Percentiles rank a stretch among this genome's conserved stretches.
phyloP scores from a whole-genome alignment of 139 green algal species.

The Pseudopediastrum boryanum region DNA sequence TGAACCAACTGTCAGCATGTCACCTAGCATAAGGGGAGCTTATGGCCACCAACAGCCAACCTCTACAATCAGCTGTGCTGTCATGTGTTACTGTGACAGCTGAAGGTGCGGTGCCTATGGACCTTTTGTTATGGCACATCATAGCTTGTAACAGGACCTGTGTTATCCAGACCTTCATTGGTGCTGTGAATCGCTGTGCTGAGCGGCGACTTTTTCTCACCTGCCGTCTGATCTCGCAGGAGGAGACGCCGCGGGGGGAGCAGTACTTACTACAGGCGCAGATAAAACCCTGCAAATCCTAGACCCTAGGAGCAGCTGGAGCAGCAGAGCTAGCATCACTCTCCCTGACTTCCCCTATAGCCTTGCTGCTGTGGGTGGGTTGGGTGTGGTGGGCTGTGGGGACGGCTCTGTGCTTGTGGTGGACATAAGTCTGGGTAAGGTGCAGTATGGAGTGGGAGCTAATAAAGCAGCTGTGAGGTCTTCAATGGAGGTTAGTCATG shows the following conservation, averaged over 20 bases:
- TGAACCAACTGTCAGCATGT: too few species aligned
- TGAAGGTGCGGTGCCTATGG: too few species aligned
- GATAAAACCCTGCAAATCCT: slow-evolving; percentile 60
- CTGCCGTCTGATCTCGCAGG: slow-evolving; percentile 31
- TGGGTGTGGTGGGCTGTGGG: slow-evolving; percentile 62
- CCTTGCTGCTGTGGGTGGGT: slow-evolving; percentile 51
- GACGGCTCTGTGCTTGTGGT: slow-evolving; percentile 65
- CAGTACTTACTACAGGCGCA: slow-evolving; percentile 66
- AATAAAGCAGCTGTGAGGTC: slow-evolving; percentile 49
- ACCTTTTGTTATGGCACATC: too few species aligned
- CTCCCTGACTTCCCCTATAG: slow-evolving; percentile 81
- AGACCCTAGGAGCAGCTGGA: slow-evolving; percentile 54
- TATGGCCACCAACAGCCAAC: too few species aligned
- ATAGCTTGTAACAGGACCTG: too few species aligned
- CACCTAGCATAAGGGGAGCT: too few species aligned
- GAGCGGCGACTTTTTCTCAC: background rate
- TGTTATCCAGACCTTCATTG: background rate
- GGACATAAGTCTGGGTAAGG: slow-evolving; percentile 39
- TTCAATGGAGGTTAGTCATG: slow-evolving; percentile 29
- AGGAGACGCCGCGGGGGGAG: slow-evolving; percentile 20
- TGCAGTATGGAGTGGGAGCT: slow-evolving; percentile 46
- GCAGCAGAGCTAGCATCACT: slow-evolving; percentile 27
- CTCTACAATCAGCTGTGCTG: too few species aligned
- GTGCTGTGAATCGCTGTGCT: background rate
- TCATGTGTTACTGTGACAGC: too few species aligned